phyloP scores from a whole-genome alignment of 495 filamentous ascomycete species.

The Aspergillus kassunensis region DNA sequence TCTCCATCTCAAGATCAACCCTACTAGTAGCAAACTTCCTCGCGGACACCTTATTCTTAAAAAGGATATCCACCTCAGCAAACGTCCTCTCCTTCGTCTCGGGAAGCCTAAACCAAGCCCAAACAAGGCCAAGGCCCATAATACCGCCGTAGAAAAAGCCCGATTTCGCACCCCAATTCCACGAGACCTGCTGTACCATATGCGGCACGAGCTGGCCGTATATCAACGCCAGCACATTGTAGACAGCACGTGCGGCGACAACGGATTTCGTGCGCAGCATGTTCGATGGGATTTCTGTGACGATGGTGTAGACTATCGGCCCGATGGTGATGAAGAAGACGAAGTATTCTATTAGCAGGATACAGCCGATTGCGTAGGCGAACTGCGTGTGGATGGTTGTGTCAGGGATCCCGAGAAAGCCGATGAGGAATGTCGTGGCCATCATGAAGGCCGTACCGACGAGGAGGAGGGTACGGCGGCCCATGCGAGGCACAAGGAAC shows the following conservation, averaged over 20 bases:
- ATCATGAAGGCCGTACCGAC: conserved; percentile 67
- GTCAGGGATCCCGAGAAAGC: conserved; percentile 61
- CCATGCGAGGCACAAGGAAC: conserved; percentile 65
- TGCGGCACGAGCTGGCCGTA: neutral
- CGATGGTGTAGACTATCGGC: neutral
- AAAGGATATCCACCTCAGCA: neutral
- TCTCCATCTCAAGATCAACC: too few species aligned
- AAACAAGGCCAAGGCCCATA: neutral
- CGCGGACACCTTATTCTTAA: neutral
- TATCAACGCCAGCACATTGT: neutral
- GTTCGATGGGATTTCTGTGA: neutral
- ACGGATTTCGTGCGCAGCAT: neutral
- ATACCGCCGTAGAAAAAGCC: neutral
- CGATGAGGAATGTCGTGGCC: conserved; percentile 57
- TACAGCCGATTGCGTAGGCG: neutral
- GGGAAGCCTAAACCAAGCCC: neutral
- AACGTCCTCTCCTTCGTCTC: neutral
- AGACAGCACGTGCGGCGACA: neutral
- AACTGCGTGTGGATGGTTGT: neutral
- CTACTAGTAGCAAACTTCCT: neutral
- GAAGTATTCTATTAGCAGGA: neutral
- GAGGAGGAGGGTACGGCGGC: conserved; percentile 67
- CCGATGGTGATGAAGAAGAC: neutral
- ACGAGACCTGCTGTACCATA: neutral
- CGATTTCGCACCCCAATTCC: neutral